These are phyloP conservation scores for Eleusine coracana DNA, from an alignment of 176 grass and related monocot species.

Conservation along the genomic window DNA sequence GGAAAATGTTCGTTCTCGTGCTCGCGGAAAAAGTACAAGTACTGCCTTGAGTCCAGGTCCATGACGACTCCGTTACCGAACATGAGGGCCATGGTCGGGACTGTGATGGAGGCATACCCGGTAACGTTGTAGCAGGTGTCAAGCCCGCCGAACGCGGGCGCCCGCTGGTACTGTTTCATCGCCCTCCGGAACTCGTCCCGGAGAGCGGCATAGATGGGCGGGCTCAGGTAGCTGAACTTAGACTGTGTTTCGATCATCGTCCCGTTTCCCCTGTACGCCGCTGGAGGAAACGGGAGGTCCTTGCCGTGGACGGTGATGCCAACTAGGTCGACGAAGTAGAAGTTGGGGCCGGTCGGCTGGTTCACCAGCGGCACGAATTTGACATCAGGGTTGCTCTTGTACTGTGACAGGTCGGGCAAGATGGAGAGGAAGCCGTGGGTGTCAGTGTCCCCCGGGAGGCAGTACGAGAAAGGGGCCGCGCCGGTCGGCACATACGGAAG, in stretches of 20 bases:
- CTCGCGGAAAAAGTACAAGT: constrained; percentile 49
- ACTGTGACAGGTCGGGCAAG: background rate
- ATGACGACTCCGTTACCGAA: constrained; percentile 39
- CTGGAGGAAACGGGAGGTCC: constrained; percentile 16
- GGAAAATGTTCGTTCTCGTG: background rate
- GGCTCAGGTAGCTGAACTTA: background rate
- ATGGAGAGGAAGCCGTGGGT: constrained; percentile 53
- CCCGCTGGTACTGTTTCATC: constrained; percentile 48
- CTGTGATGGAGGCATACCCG: background rate
- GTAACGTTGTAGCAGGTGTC: constrained; percentile 70
- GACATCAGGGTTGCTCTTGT: background rate
- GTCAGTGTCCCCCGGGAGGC: constrained; percentile 40
- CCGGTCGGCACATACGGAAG: background rate
- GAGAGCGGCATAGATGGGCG: constrained; percentile 51
- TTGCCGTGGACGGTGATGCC: constrained; percentile 33
- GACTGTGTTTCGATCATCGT: too few species aligned
- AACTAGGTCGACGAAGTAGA: constrained; percentile 35
- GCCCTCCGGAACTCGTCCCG: constrained; percentile 11
- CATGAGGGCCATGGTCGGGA: constrained; percentile 42
- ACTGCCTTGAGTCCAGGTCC: constrained; percentile 36
- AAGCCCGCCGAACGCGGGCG: constrained; percentile 29
- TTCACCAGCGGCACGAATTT: constrained; percentile 33
- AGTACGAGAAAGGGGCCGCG: constrained; percentile 62
- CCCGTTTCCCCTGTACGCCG: constrained; percentile 12
- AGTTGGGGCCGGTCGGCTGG: background rate